Evolutionary conservation across 169 alveolate species (phyloP), one percentile per base, ranked within the genome.

Genomic region (Plasmodium adleri): DNA sequence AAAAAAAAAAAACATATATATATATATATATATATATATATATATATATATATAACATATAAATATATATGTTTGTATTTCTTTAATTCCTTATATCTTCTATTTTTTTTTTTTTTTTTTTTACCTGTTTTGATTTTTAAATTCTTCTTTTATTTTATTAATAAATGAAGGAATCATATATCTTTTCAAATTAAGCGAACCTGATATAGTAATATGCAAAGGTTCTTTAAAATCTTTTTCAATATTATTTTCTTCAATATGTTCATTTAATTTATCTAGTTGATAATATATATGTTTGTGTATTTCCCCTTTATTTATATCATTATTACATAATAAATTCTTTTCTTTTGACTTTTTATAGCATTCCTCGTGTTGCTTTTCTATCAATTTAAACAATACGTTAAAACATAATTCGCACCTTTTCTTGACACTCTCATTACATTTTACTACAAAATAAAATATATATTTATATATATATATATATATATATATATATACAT

Each of bases 121-220:
- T 72, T 54, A 80, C 90, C 90, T 32, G 20, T 62, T 67, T 43
- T 80, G 90, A 6, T 58, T 80, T 56, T 80, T 26, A 26, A 80
- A 60, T 9, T 43, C 72, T 58, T 80, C 83, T 28, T 63, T 43
- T 80, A 80, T 56, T 71, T 80, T 80, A 5, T 47, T 17, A 52
- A 80, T 47, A 43, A 80, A 80, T 5, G 90, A 58, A 10, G 43
- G 10, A 56, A 80, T 80, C 90, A 80, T 80, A 60, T 80, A 63
- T 63, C 52, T 68, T 49, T 80, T 80, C 28, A 80, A 56, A n/a
- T 80, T 68, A 45, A 80, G 72, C 20, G 83, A 45, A 52, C 60
- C 90, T 17, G 72, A 72, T 26, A 80, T 80, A 13, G 83, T 80
- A 54, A 80, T 68, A 47, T 80, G 90, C 43, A 67, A 56, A 26